Evolutionary conservation across 208 protist genomes (phyloP).

Genomic region (Trypanosoma theileri): DNA sequence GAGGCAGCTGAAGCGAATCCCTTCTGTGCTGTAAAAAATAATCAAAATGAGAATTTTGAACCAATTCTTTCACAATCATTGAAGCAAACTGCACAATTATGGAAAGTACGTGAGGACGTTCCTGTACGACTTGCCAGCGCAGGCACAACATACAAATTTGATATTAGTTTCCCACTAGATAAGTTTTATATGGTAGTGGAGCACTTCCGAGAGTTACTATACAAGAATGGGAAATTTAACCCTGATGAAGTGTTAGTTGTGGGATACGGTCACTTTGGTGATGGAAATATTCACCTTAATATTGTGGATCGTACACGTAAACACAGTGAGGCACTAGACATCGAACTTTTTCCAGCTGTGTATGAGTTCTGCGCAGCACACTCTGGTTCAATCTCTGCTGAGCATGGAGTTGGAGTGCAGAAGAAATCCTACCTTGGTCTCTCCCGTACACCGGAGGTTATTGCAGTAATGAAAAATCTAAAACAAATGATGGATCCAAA

Average conservation of each 20-base stretch:
- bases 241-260: constrained; percentile 67
- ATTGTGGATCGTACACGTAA: constrained; percentile 68
- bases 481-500: constrained; percentile 94
- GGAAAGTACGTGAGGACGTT: constrained; percentile 69
- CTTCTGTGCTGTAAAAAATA: constrained; percentile 39
- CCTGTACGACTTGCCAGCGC: constrained; percentile 53
- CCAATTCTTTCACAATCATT: constrained; percentile 67
- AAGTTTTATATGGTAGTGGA: constrained; percentile 84
- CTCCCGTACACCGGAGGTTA: constrained; percentile 65
- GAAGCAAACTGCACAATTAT: constrained; percentile 54
- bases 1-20: constrained; percentile 41
- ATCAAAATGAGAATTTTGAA: constrained; percentile 35
- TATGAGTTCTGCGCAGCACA: constrained; percentile 72
- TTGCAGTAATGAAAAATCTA: constrained; percentile 88
- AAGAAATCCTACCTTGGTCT: constrained; percentile 86
- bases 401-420: constrained; percentile 94
- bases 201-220: constrained; percentile 63
- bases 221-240: constrained; percentile 49
- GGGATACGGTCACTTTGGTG: constrained; percentile 96
- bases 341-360: constrained; percentile 60
- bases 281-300: constrained; percentile 97
- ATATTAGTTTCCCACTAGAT: constrained; percentile 78
- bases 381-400: constrained; percentile 90
- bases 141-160: constrained; percentile 77
- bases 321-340: constrained; percentile 47